Evolutionary conservation across 306 rosid species (phyloP).

Genomic region (Ormosia emarginata): DNA sequence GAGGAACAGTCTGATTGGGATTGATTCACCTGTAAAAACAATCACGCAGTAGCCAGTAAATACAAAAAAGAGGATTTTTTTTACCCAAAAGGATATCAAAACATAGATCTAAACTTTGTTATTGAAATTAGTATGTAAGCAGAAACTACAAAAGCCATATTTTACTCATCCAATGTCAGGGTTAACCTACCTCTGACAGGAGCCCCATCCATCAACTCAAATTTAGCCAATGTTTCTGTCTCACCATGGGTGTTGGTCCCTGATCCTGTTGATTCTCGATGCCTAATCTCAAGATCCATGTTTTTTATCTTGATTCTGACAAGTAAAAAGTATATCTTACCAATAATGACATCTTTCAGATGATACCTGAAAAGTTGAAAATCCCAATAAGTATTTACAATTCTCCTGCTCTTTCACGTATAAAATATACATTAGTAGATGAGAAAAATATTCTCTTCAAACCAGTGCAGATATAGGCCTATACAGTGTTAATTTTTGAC

Average conservation of each 20-base stretch:
- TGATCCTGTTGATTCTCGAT: slow-evolving; percentile 97
- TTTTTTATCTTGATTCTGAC: slow-evolving; percentile 98
- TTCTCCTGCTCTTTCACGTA: neutral
- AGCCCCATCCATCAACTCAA: slow-evolving; percentile 99
- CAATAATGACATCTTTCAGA: slow-evolving; percentile 91
- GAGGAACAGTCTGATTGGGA: slow-evolving; percentile 94
- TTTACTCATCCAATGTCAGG: neutral
- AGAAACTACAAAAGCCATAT: neutral
- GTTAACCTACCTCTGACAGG: slow-evolving; percentile 86
- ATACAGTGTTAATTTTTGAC: neutral
- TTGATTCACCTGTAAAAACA: slow-evolving; percentile 82
- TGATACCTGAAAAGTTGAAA: slow-evolving; percentile 69
- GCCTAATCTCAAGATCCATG: slow-evolving; percentile 98
- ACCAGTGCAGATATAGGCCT: neutral
- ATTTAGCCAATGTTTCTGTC: slow-evolving; percentile 97
- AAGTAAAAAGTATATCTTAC: slow-evolving; percentile 94
- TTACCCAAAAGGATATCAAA: neutral
- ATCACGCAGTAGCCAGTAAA: neutral
- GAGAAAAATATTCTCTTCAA: neutral
- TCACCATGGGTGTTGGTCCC: slow-evolving; percentile 97
- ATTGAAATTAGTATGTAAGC: neutral
- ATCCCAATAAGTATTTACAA: slow-evolving; percentile 6
- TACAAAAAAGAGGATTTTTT: neutral
- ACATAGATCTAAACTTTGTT: neutral
- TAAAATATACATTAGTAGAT: neutral